Evolutionary conservation across 257 asterid genomes (phyloP), one percentile per base, ranked within the genome.

Genomic region (Dorcoceras hygrometricum): DNA sequence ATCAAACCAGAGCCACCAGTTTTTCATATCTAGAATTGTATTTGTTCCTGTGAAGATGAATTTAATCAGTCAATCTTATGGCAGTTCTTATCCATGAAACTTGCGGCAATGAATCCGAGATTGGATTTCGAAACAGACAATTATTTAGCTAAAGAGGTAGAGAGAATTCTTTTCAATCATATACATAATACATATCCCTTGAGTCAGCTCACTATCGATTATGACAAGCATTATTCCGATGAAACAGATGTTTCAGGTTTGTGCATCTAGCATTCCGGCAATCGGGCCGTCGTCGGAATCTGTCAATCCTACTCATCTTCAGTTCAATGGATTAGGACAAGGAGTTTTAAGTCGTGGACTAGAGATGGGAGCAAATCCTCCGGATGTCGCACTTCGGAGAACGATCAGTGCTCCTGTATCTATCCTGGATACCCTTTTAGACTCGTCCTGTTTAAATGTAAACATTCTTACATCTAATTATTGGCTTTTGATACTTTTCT

Each of bases 71-170:
- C 48, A 28, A 69, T 57, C 24, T 75, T 43, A 12, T 69, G 58
- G 72, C 97, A 90, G 97, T 88, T 88, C 79, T 73, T 91, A 71
- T 91, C 98, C 27, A 91, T 91, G 98, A 91, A 91, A 74, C 86
- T 91, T 3, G 95, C 98, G 71, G 82, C 86, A 54, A 80, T 85
- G 57, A 82, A 81, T 69, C 96, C 95, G 54, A 76, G 81, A 26
- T 71, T 78, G 39, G 98, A 91, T 66, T 78, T 83, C 54, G 84
- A 91, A 72, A 57, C 81, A 24, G 85, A 87, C 59, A 74, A 68
- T 69, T 76, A 79, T 65, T 73, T 76, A 60, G 59, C 76, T 10
- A 87, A 91, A 77, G 93, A 91, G 92, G 98, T 91, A 84, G 36
- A 31, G 43, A 68, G 43, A 46, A 22, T 32, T 20, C 36, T 46